These are phyloP conservation scores for Trichoderma semiorbis DNA, from an alignment of 2,329 filamentous ascomycete species.

Conservation along the genomic window DNA sequence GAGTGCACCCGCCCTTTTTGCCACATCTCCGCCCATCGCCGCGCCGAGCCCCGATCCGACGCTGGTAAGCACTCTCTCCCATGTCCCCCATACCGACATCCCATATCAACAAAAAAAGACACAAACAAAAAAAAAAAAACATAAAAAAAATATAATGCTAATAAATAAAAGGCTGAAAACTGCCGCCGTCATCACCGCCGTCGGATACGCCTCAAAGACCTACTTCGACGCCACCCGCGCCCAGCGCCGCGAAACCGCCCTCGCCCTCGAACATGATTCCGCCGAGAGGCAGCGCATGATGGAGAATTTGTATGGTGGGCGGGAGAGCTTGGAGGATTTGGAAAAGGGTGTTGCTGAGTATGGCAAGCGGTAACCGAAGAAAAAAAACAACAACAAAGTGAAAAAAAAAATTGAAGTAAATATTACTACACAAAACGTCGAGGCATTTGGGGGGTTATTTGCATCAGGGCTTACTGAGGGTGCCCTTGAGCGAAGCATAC, in stretches of 20 bases:
- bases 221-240: slow-evolving; percentile 30
- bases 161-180: slow-evolving; percentile 30
- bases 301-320: slow-evolving; percentile 49
- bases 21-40: slow-evolving; percentile 32
- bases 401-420: background rate
- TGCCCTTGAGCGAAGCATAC: slow-evolving; percentile 6
- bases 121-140: background rate
- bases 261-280: slow-evolving; percentile 34
- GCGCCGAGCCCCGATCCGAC: slow-evolving; percentile 29
- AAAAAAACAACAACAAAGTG: background rate
- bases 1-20: slow-evolving; percentile 34
- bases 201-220: slow-evolving; percentile 35
- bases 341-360: slow-evolving; percentile 48
- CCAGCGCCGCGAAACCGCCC: slow-evolving; percentile 29
- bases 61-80: slow-evolving; percentile 25
- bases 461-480: background rate
- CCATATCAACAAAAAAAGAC: background rate
- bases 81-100: background rate
- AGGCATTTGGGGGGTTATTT: background rate
- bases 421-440: background rate
- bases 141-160: background rate
- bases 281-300: slow-evolving; percentile 38
- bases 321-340: slow-evolving; percentile 46
- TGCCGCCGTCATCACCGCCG: slow-evolving; percentile 30
- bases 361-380: slow-evolving; percentile 32